Evolutionary conservation across 2,329 filamentous ascomycete species (phyloP).

Genomic region (Botrytis tulipae): DNA sequence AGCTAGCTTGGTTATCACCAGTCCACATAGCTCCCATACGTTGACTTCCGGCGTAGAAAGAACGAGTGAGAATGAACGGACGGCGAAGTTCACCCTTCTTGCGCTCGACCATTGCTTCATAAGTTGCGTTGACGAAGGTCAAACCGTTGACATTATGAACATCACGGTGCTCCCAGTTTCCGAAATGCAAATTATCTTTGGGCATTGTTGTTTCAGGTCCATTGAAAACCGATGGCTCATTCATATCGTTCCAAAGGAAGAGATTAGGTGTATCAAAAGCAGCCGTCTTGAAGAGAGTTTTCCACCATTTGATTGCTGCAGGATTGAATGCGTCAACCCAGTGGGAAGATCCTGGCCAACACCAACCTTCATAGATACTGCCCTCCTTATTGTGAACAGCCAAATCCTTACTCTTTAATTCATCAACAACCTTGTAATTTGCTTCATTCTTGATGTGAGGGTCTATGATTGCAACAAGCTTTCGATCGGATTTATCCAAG

Average conservation of each 20-base stretch:
- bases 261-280: conserved; percentile 89
- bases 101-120: conserved; percentile 76
- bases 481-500: conserved; percentile 78
- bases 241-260: conserved; percentile 99
- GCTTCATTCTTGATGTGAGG: conserved; percentile 95
- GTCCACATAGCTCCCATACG: conserved; percentile 97
- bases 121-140: conserved; percentile 94
- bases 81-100: conserved; percentile 82
- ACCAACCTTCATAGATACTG: conserved; percentile 92
- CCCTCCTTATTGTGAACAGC: conserved; percentile 88
- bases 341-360: conserved; percentile 95
- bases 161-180: conserved; percentile 94
- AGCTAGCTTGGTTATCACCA: conserved; percentile 91
- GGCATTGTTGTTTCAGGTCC: conserved; percentile 98
- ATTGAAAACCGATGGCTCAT: conserved; percentile 98
- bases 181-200: conserved; percentile 92
- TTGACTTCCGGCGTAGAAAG: conserved; percentile 90
- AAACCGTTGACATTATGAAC: conserved; percentile 94
- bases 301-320: conserved; percentile 90
- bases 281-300: conserved; percentile 79
- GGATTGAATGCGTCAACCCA: conserved; percentile 98
- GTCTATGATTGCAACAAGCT: conserved; percentile 92
- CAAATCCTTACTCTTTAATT: conserved; percentile 80
- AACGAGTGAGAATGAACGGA: conserved; percentile 88
- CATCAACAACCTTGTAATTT: conserved; percentile 72